Evolutionary conservation across 352 stramenopile genomes (phyloP).

Genomic region (Pseudoperonospora humuli): DNA sequence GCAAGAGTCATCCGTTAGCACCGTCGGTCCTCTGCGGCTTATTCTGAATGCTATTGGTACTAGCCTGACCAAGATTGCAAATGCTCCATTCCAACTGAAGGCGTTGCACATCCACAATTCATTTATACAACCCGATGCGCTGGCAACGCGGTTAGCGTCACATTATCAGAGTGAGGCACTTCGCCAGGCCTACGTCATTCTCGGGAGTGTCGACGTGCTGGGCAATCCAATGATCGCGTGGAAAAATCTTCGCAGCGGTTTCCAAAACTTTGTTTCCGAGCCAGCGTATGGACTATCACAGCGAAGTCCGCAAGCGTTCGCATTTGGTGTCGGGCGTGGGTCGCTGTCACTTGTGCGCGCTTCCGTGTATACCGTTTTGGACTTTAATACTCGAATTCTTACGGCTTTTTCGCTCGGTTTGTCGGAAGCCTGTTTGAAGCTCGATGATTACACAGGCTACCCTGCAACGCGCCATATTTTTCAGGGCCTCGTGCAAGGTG

Average conservation of each 20-base stretch:
- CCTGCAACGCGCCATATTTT: slow-evolving; percentile 81
- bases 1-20: slow-evolving; percentile 33
- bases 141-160: slow-evolving; percentile 55
- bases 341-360: slow-evolving; percentile 77
- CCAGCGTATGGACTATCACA: slow-evolving; percentile 71
- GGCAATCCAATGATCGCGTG: slow-evolving; percentile 86
- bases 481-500: slow-evolving; percentile 77
- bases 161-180: slow-evolving; percentile 87
- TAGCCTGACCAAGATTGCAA: slow-evolving; percentile 84
- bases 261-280: slow-evolving; percentile 80
- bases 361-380: slow-evolving; percentile 79
- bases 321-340: slow-evolving; percentile 66
- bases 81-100: slow-evolving; percentile 81
- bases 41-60: slow-evolving; percentile 84
- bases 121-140: slow-evolving; percentile 75
- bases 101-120: slow-evolving; percentile 67
- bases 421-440: slow-evolving; percentile 76
- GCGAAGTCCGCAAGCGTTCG: slow-evolving; percentile 73
- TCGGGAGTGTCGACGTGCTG: slow-evolving; percentile 82
- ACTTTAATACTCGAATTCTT: slow-evolving; percentile 85
- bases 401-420: slow-evolving; percentile 72
- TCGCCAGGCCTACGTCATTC: slow-evolving; percentile 81
- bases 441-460: slow-evolving; percentile 86
- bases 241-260: slow-evolving; percentile 73
- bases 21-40: slow-evolving; percentile 67